Conservation (phyloP, 2,329 filamentous ascomycete species). For the Sclerotinia glacialis region DNA sequence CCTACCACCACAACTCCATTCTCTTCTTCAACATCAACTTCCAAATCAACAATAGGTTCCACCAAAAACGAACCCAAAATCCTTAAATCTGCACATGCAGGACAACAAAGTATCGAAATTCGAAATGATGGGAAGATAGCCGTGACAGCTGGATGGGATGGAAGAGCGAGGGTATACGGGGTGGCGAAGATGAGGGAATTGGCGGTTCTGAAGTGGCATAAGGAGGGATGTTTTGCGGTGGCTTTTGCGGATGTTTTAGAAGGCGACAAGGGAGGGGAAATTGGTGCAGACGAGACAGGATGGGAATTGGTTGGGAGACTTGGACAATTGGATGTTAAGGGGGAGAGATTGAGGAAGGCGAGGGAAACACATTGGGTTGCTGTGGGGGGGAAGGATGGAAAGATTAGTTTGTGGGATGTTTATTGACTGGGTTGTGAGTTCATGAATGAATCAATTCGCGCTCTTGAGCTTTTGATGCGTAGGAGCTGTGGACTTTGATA, state of each 20-base stretch:
- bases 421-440: conserved; percentile 46
- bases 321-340: conserved; percentile 53
- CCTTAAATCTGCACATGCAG: conserved; percentile 79
- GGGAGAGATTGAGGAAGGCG: conserved; percentile 61
- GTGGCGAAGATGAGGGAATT: conserved; percentile 78
- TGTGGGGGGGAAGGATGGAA: conserved; percentile 79
- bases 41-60: background rate
- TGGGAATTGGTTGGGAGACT: conserved; percentile 25
- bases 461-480: background rate
- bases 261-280: background rate
- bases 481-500: background rate
- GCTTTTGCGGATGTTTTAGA: conserved; percentile 57
- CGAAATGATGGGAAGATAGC: conserved; percentile 80
- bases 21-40: background rate
- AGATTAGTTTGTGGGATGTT: conserved; percentile 92
- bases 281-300: conserved; percentile 17
- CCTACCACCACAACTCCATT: conserved; percentile 40
- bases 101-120: conserved; percentile 77
- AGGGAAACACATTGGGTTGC: conserved; percentile 82
- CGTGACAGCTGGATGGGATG: conserved; percentile 91
- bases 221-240: conserved; percentile 78
- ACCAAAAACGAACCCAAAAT: conserved; percentile 47
- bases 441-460: background rate
- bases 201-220: conserved; percentile 92
- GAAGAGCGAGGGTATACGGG: conserved; percentile 76